Evolutionary conservation across 805 yeast species (phyloP), one percentile per base, ranked within the genome.

Genomic region (Yarrowia porcina): DNA sequence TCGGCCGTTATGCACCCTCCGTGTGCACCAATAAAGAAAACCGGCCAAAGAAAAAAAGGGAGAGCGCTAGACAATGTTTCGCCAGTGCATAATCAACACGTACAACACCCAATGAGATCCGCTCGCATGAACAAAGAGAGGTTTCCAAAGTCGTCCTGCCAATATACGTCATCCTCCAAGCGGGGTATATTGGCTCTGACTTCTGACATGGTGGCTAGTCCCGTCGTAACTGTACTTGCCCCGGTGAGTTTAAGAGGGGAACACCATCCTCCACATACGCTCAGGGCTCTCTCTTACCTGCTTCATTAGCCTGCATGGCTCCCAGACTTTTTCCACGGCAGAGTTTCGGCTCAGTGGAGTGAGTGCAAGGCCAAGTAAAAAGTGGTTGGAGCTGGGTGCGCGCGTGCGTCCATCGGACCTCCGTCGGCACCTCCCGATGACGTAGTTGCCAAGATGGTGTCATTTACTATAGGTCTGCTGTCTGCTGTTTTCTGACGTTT

Each of bases 51-150:
- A 23, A 18, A 12, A 39, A 4, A 21, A 23, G 15, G 17, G 23
- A 41, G 23, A 41, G n/a, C 13, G 20, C n/a, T 4, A n/a, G 12
- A n/a, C 2, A n/a, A 13, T 32, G 56, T 49, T 32, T 49, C 30
- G 56, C 56, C 9, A 21, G 23, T 52, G 59, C 59, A 52, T 52
- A 52, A 52, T 52, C 59, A 52, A 23, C 32, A 32, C 39, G 5
- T 23, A 11, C 42, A 21, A 17, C 41, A 36, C 44, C 59, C 59
- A 52, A 52, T 52, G 59, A 36, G 59, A 50, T 50, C 57, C 38
- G 59, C 21, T 25, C 59, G 59, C 59, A 52, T 35, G 33, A 32
- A 49, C 57, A 49, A 49, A 25, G 28, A 25, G 28, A n/a, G n/a
- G n/a, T n/a, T n/a, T n/a, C n/a, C n/a, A n/a, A n/a, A n/a, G n/a